Conservation (phyloP, 208 protist species). For the Novymonas esmeraldas region DNA sequence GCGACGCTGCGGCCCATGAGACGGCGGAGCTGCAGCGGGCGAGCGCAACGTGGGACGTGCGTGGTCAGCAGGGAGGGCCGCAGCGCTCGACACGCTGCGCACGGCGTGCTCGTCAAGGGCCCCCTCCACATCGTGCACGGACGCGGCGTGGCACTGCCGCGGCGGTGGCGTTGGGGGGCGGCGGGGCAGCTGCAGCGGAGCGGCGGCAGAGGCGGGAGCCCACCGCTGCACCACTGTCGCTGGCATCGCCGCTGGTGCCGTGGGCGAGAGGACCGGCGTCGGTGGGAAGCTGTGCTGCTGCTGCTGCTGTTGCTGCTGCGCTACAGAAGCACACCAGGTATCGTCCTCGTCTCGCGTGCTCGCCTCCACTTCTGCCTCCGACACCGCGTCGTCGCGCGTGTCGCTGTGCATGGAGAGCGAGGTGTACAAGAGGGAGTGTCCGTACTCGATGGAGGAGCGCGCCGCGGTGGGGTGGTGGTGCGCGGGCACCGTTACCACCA, state of each 20-base stretch:
- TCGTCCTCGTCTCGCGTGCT: neutral
- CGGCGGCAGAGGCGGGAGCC: too few relatives aligned
- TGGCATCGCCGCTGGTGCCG: too few relatives aligned
- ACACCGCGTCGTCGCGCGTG: neutral
- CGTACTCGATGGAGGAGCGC: neutral
- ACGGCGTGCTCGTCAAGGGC: neutral
- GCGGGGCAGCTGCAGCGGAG: neutral
- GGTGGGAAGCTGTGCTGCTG: neutral
- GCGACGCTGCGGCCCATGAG: neutral
- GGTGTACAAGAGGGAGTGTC: neutral
- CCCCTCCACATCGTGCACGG: neutral
- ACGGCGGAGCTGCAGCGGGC: too few relatives aligned
- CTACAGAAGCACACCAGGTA: neutral
- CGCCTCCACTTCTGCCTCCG: neutral
- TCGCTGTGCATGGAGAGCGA: slow-evolving; percentile 4
- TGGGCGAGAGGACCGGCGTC: too few relatives aligned
- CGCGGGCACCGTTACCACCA: too few relatives aligned
- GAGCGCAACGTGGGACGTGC: neutral
- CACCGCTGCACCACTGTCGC: too few relatives aligned
- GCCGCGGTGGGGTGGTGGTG: neutral
- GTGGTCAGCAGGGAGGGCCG: neutral
- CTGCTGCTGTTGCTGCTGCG: slow-evolving; percentile 1
- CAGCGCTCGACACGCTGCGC: slow-evolving; percentile 3
- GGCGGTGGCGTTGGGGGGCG: slow-evolving; percentile 31
- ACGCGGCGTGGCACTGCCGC: slow-evolving; percentile 12